Evolutionary conservation across 768 basidiomycete genomes (phyloP), one percentile per base, ranked within the genome.

Genomic region (Mycena pura): DNA sequence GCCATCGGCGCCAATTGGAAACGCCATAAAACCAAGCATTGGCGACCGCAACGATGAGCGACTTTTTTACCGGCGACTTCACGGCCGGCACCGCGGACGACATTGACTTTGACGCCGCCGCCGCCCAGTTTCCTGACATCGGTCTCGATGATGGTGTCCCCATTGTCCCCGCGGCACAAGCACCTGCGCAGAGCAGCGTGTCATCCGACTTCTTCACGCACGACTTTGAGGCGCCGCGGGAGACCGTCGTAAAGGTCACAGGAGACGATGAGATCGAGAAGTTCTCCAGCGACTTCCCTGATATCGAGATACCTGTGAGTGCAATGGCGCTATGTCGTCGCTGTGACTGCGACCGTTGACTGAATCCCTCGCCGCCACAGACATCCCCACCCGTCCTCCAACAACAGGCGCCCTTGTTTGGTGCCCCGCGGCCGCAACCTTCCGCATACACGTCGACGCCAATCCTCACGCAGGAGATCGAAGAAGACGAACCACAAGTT

Each of bases 251-350:
- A 53, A 92, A 85, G 69, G 88, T 93, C 38, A 95, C 93, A 0
- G 92, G 92, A 0, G 87, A 92, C 69, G 91, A 93, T 64, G 91
- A 92, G 64, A 84, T 96, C 60, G 90, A 92, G 58, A 86, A 89
- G 73, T 96, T 96, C 65, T 88, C 94, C 76, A 89, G 77, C 72
- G 86, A 92, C 58, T 96, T 95, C 72, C 93, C 93, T 0, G 93
- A 91, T 51, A 83, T 96, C 62, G 87, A 88, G 52, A 76, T 84
- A 24, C 73, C 76, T 63, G 79, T 81, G 65, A 58, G 76, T 72
- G 14, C 25, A 11, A 9, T 25, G 34, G 8, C 19, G 10, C 17
- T 19, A 13, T 2, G 11, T 3, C 6, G 11, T 40, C 3, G 38
- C 25, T 31, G 36, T n/a, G 22, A 27, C 40, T n/a, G n/a, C n/a